These are phyloP conservation scores for Beauveria rudraprayagi DNA, from an alignment of 2,329 filamentous ascomycete genomes.

Conservation along the genomic window DNA sequence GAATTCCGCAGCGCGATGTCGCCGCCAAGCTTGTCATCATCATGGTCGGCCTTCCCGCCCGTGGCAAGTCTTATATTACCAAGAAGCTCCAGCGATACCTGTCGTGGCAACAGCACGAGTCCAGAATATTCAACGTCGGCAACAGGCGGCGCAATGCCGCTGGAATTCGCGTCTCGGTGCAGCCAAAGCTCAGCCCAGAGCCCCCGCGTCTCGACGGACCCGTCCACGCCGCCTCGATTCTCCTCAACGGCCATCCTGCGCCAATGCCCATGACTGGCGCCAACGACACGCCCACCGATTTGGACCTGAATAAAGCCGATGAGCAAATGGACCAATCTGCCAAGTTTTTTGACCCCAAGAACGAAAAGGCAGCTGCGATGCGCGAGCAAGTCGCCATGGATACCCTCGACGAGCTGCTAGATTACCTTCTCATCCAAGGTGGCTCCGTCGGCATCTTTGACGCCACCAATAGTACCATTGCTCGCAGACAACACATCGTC, in stretches of 20 bases:
- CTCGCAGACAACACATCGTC: conserved; percentile 75
- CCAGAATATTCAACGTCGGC: conserved; percentile 94
- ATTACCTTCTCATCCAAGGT: conserved; percentile 74
- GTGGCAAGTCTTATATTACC: conserved; percentile 97
- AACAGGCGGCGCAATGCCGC: conserved; percentile 78
- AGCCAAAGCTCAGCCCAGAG: conserved; percentile 26
- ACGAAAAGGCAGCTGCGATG: conserved; percentile 70
- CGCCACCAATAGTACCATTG: conserved; percentile 91
- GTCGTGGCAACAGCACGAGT: conserved; percentile 96
- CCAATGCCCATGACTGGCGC: conserved; percentile 23
- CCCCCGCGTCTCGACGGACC: conserved; percentile 35
- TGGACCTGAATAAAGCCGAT: conserved; percentile 25
- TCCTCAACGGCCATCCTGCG: conserved; percentile 45
- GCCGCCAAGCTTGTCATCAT: conserved; percentile 95
- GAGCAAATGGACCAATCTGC: conserved; percentile 70
- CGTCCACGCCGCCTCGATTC: conserved; percentile 46
- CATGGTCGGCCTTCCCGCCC: conserved; percentile 92
- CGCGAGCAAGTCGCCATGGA: conserved; percentile 89
- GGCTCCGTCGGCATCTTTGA: conserved; percentile 93
- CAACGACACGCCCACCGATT: conserved; percentile 29
- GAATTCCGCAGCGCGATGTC: conserved; percentile 88
- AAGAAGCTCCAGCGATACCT: conserved; percentile 95
- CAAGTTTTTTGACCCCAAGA: conserved; percentile 87
- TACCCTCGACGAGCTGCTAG: conserved; percentile 83
- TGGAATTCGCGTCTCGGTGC: conserved; percentile 38